phyloP scores from a whole-genome alignment of 805 yeast species.

The Cyberlindnera maritima region DNA sequence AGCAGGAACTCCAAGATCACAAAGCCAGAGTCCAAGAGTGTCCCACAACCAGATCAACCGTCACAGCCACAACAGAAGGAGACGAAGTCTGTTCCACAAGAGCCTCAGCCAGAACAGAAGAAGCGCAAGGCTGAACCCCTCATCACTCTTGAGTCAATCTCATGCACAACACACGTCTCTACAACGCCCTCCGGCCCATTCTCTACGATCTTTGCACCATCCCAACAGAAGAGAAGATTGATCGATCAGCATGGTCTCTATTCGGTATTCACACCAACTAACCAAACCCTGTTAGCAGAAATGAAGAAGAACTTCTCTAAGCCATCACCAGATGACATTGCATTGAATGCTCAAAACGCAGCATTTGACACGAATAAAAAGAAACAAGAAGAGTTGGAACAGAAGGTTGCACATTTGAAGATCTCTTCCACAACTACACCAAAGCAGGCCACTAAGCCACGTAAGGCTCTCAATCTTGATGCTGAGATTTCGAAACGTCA shows the following conservation, averaged over 20 bases:
- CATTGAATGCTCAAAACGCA: constrained; percentile 54
- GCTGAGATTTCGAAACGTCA: constrained; percentile 54
- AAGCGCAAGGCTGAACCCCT: constrained; percentile 1
- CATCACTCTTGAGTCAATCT: constrained; percentile 2
- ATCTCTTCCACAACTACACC: constrained; percentile 18
- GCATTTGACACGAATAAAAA: constrained; percentile 37
- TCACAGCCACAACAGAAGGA: not conserved
- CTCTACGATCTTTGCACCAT: constrained; percentile 6
- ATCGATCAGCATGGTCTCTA: constrained; percentile 27
- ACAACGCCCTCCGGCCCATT: constrained; percentile 1
- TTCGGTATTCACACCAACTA: constrained; percentile 38
- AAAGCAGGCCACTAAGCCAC: constrained; percentile 23
- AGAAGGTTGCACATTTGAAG: constrained; percentile 18
- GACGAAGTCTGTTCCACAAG: not conserved
- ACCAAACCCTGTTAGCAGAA: constrained; percentile 32
- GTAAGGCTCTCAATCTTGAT: constrained; percentile 28
- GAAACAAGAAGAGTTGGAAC: constrained; percentile 24
- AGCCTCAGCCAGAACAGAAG: constrained; percentile 3
- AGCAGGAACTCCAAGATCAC: not conserved
- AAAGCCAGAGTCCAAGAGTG: not conserved
- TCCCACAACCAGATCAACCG: no score
- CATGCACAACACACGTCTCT: constrained; percentile 2
- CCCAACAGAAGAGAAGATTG: constrained; percentile 22
- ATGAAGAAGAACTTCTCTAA: constrained; percentile 51
- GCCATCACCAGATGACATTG: constrained; percentile 83